Conservation (phyloP, 202 grass and related monocot species). For the Carex arenaria region DNA sequence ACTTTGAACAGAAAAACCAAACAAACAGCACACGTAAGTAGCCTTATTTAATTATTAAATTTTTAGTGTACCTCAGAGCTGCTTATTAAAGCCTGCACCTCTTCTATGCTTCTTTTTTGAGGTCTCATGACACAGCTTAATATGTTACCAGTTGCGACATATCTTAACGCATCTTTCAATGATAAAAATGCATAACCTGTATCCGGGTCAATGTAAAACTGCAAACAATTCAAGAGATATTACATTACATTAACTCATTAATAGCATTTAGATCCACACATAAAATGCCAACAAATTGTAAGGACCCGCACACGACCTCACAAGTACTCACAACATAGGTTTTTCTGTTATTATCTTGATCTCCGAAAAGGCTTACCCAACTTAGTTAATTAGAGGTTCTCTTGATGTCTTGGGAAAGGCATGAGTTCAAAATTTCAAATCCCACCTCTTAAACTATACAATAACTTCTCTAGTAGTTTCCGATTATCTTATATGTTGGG, state of each 20-base stretch:
- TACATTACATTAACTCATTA: neutral
- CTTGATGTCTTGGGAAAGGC: neutral
- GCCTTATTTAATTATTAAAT: neutral
- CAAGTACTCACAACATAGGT: neutral
- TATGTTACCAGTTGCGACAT: conserved; percentile 59
- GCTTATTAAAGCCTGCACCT: conserved; percentile 4
- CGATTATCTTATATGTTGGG: neutral
- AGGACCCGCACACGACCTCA: too few species aligned
- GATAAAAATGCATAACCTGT: conserved; percentile 68
- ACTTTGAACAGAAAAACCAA: neutral
- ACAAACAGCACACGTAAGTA: neutral
- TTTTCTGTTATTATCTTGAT: neutral
- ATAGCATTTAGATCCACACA: neutral
- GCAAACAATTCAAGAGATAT: conserved; percentile 29
- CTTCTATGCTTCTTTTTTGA: conserved; percentile 50
- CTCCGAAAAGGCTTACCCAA: neutral
- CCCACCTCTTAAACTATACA: neutral
- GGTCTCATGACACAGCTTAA: conserved; percentile 28
- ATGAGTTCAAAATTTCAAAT: neutral
- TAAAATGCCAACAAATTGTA: neutral
- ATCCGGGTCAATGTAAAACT: conserved; percentile 81
- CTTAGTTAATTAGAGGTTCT: neutral
- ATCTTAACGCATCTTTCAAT: conserved; percentile 55
- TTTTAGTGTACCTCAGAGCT: conserved; percentile 2
- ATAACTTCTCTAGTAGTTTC: neutral